Base-by-base conservation (phyloP, 139 green algal genomes). In the Picochlorum sp. region DNA sequence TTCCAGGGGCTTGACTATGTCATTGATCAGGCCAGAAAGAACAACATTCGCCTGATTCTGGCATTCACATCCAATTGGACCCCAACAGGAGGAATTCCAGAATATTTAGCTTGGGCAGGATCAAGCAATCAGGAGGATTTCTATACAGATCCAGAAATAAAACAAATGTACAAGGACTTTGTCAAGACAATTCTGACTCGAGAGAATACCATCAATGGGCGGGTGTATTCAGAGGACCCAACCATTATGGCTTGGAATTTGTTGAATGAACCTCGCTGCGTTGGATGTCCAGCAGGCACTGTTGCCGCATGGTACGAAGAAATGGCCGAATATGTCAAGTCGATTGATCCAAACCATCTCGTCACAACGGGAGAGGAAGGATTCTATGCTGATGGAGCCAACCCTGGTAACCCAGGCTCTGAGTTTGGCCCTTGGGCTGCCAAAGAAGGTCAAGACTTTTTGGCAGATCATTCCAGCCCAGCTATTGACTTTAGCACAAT, bases 1-100 rank as follows among this genome's bases (percentile, higher is more conserved):
- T 76, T 87, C 59, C 38, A 37, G 1, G 81, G 74, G 0, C 63
- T 87, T 50, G 81, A 87, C 69, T 83, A 81, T 38, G 54, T 80
- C 9, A 60, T 87, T 37, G 78, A 81, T 10, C 69, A 85, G 45
- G 78, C 78, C 3, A 63, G 72, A 30, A 68, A 79, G 62, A 57
- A 44, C 2, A 66, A 69, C 32, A 65, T 87, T 55, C 73, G 79
- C 55, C 56, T 83, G 18, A 72, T 84, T 30, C 61, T 85, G 49
- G 63, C 74, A 38, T 66, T 87, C 45, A 70, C 76, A 30, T 71
- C 78, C 67, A 83, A 87, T 47, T 87, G 81, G 81, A 74, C 72
- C 3, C 57, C 63, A 30, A 66, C 68, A 6, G 75, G 75, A 45
- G 73, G 68, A 45, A 51, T 80, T 44, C 74, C 74, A 13, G 61